Evolutionary conservation across 2,329 filamentous ascomycete species (phyloP).

Genomic region (Didymellaceae sp.): DNA sequence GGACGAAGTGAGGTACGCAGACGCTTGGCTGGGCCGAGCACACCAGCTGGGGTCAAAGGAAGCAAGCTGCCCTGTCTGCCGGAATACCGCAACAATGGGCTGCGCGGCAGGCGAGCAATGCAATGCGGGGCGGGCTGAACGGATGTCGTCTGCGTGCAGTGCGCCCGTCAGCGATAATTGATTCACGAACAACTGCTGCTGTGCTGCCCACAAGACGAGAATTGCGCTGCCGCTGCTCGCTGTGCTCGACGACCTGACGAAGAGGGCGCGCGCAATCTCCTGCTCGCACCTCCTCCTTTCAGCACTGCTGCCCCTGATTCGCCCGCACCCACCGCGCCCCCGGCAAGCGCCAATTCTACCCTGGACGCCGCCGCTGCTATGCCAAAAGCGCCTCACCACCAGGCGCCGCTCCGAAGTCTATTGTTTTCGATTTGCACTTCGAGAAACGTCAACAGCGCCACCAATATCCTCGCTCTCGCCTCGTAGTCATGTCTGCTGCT

Average conservation of each 20-base stretch:
- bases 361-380: conserved; percentile 21
- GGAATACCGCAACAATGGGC: conserved; percentile 17
- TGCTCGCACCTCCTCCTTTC: conserved; percentile 33
- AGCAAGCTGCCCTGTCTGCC: conserved; percentile 12
- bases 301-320: conserved; percentile 21
- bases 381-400: conserved; percentile 24
- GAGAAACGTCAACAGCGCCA: conserved; percentile 30
- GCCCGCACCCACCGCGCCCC: conserved; percentile 15
- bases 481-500: conserved; percentile 23
- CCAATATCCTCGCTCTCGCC: conserved; percentile 15
- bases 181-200: not conserved
- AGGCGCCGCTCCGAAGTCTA: conserved; percentile 20
- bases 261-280: conserved; percentile 40
- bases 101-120: conserved; percentile 9
- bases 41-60: conserved; percentile 32
- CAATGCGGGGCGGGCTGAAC: conserved; percentile 6
- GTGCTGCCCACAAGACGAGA: conserved; percentile 4
- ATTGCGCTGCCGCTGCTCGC: conserved; percentile 1
- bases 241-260: conserved; percentile 25
- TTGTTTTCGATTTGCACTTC: conserved; percentile 25
- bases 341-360: conserved; percentile 6
- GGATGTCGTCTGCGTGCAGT: conserved; percentile 3
- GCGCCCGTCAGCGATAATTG: conserved; percentile 9
- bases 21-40: conserved; percentile 40
- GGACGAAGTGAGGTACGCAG: conserved; percentile 40